Evolutionary conservation across 192 early-diverging fungal species (phyloP).

Genomic region (Spinellus fusiger): DNA sequence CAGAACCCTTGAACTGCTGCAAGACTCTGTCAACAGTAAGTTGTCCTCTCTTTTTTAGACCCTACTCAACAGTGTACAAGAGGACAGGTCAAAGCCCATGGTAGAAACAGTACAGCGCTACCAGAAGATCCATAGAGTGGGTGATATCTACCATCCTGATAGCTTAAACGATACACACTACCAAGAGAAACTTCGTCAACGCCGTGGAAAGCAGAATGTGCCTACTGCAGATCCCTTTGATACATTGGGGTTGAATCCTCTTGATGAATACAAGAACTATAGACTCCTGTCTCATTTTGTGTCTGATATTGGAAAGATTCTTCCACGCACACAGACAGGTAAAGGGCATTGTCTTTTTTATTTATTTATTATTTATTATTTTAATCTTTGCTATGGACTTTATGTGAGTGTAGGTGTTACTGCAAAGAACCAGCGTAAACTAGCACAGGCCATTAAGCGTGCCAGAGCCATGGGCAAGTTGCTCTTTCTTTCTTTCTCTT

Average conservation of each 20-base stretch:
- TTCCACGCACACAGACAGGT: constrained; percentile 39
- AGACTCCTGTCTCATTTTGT: constrained; percentile 36
- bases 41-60: not conserved
- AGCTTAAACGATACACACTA: constrained; percentile 27
- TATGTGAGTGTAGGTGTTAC: constrained; percentile 25
- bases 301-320: constrained; percentile 44
- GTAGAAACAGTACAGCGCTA: constrained; percentile 17
- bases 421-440: constrained; percentile 43
- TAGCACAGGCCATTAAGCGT: constrained; percentile 40
- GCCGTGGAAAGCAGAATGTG: constrained; percentile 1
- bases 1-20: constrained; percentile 5
- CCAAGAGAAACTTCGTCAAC: constrained; percentile 20
- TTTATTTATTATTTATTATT: not conserved
- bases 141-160: constrained; percentile 28
- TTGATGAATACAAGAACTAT: constrained; percentile 43
- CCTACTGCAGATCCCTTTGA: constrained; percentile 37
- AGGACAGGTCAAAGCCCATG: constrained; percentile 5
- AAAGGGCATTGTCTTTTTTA: not conserved
- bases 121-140: constrained; percentile 19
- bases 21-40: constrained; percentile 12
- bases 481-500: not conserved
- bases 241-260: constrained; percentile 32
- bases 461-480: constrained; percentile 39
- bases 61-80: not conserved
- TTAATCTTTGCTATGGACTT: not conserved